Conservation (phyloP, 2,329 filamentous ascomycete species). For the Emergomyces orientalis region DNA sequence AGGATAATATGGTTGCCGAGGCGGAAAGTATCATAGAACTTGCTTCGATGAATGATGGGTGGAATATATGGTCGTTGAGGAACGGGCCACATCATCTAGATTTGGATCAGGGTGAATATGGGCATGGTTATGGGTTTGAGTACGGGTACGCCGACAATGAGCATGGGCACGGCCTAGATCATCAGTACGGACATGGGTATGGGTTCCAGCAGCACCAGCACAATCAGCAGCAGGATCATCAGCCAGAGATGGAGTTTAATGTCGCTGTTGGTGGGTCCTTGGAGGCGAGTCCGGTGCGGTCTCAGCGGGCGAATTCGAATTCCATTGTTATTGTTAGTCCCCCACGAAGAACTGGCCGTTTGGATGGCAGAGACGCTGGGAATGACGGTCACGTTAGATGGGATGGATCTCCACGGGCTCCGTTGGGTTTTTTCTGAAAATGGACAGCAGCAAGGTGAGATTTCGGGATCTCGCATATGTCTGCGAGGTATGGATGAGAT, state of each 20-base stretch:
- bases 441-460: background rate
- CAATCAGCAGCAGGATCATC: background rate
- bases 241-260: conserved; percentile 5
- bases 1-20: conserved; percentile 8
- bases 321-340: conserved; percentile 1
- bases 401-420: background rate
- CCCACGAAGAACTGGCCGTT: background rate
- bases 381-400: background rate
- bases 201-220: background rate
- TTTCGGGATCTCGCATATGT: no score
- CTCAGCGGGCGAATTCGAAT: conserved; percentile 5
- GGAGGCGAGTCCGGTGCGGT: conserved; percentile 4
- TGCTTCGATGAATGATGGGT: background rate
- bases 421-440: background rate
- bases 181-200: background rate
- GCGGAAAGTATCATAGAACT: conserved; percentile 9
- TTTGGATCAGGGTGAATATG: background rate
- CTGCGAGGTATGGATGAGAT: no score
- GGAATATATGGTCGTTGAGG: background rate
- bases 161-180: background rate
- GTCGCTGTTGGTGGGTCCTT: background rate
- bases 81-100: background rate
- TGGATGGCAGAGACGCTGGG: background rate
- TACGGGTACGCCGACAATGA: background rate
- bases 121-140: background rate